Evolutionary conservation across 2,329 filamentous ascomycete genomes (phyloP).

Genomic region (Colletotrichum spinosum): DNA sequence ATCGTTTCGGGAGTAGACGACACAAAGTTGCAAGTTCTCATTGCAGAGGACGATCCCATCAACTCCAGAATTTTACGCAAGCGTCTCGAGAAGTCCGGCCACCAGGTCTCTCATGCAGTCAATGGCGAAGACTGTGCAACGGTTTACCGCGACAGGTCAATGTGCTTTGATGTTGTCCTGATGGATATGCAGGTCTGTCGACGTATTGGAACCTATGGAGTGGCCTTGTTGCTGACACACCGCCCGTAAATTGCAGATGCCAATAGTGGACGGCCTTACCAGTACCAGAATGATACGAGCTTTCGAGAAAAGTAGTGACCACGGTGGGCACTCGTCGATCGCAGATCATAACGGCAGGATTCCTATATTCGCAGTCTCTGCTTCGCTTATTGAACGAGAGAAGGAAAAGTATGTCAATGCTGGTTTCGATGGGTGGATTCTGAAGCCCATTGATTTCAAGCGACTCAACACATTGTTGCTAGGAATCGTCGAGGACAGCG

Average conservation of each 20-base stretch:
- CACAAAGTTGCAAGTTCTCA: constrained; percentile 72
- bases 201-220: constrained; percentile 14
- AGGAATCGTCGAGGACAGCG: constrained; percentile 73
- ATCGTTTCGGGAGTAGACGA: constrained; percentile 13
- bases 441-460: constrained; percentile 88
- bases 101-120: constrained; percentile 77
- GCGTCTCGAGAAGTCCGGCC: constrained; percentile 80
- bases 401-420: constrained; percentile 76
- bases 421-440: constrained; percentile 91
- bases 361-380: constrained; percentile 89
- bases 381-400: constrained; percentile 80
- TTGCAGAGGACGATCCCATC: constrained; percentile 90
- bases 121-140: constrained; percentile 88
- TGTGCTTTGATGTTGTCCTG: constrained; percentile 79
- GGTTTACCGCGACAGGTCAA: constrained; percentile 72
- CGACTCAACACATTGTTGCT: constrained; percentile 75
- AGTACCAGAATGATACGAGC: constrained; percentile 87
- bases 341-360: constrained; percentile 73
- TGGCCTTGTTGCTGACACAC: background rate
- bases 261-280: constrained; percentile 85
- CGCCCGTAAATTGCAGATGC: constrained; percentile 72
- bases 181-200: constrained; percentile 90
- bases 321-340: constrained; percentile 66
- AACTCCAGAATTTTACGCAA: constrained; percentile 87
- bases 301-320: constrained; percentile 67